A percentile compares a stretch with the other conserved stretches of the same genome.
phyloP scores from a whole-genome alignment of 805 yeast genomes.

The Teunomyces lycoperdinae region DNA sequence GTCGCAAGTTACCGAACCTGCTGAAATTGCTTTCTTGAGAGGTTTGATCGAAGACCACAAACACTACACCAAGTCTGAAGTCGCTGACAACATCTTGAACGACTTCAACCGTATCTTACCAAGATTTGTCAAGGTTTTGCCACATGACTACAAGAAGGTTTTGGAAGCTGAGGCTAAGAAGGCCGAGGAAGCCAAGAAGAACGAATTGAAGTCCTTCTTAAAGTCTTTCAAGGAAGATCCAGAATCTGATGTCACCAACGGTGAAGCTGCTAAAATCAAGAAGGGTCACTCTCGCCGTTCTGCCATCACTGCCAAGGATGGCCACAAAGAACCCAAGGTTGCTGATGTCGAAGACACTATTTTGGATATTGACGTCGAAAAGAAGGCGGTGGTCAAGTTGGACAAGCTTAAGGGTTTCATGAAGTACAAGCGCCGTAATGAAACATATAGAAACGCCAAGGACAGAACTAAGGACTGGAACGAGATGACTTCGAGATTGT shows the following conservation, averaged over 20 bases:
- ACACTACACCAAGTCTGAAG: slow-evolving; percentile 88
- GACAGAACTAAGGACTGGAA: slow-evolving; percentile 87
- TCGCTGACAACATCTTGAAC: slow-evolving; percentile 77
- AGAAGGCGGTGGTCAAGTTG: slow-evolving; percentile 57
- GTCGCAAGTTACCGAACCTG: slow-evolving; percentile 72
- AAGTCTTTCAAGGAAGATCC: slow-evolving; percentile 78
- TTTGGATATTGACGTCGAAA: slow-evolving; percentile 62
- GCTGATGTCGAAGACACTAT: slow-evolving; percentile 88
- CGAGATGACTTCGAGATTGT: slow-evolving; percentile 76
- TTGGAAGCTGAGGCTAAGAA: slow-evolving; percentile 71
- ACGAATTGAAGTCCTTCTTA: slow-evolving; percentile 64
- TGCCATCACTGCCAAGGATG: slow-evolving; percentile 23
- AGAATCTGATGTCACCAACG: slow-evolving; percentile 82
- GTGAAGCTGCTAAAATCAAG: slow-evolving; percentile 68
- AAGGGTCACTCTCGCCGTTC: slow-evolving; percentile 44
- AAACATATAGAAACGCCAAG: slow-evolving; percentile 76
- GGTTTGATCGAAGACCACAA: slow-evolving; percentile 93
- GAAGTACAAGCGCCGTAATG: slow-evolving; percentile 88
- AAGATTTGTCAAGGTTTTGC: slow-evolving; percentile 89
- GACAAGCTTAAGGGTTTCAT: slow-evolving; percentile 89
- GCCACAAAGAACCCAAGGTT: slow-evolving; percentile 70
- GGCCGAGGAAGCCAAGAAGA: slow-evolving; percentile 61
- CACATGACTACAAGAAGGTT: slow-evolving; percentile 86
- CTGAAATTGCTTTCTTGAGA: slow-evolving; percentile 90
- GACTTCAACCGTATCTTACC: slow-evolving; percentile 89